Evolutionary conservation across 2,329 filamentous ascomycete species (phyloP).

Genomic region (Madurella fahalii): DNA sequence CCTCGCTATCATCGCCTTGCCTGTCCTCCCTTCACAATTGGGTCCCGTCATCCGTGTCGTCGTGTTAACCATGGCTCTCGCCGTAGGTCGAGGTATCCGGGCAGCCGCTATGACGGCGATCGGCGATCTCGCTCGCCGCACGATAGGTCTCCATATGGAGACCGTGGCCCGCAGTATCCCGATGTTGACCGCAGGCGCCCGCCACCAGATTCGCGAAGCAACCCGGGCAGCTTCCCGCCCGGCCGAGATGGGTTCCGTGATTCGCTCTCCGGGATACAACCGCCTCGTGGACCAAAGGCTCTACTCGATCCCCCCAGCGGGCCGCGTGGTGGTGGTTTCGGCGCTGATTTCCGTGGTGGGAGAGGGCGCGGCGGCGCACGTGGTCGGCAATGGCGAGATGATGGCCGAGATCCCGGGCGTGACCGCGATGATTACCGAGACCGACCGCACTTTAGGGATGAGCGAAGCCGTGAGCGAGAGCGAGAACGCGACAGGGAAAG

Average conservation of each 20-base stretch:
- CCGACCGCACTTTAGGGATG: slow-evolving; percentile 50
- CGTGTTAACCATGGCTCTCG: neutral
- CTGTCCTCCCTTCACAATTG: neutral
- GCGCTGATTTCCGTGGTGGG: slow-evolving; percentile 56
- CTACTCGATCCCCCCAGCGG: slow-evolving; percentile 66
- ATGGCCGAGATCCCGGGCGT: slow-evolving; percentile 59
- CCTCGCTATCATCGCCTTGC: neutral
- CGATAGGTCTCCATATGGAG: slow-evolving; percentile 64
- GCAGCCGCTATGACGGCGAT: slow-evolving; percentile 60
- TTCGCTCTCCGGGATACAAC: slow-evolving; percentile 57
- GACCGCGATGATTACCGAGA: slow-evolving; percentile 58
- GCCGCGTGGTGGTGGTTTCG: slow-evolving; percentile 63
- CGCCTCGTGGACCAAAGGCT: slow-evolving; percentile 78
- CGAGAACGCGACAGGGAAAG: slow-evolving; percentile 41
- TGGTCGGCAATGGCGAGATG: slow-evolving; percentile 57
- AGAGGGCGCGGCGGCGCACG: slow-evolving; percentile 51
- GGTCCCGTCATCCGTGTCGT: neutral
- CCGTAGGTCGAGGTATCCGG: slow-evolving; percentile 51
- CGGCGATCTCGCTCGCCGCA: slow-evolving; percentile 61
- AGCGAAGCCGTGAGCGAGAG: slow-evolving; percentile 56
- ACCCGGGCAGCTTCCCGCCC: slow-evolving; percentile 56
- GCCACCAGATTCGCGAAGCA: slow-evolving; percentile 54
- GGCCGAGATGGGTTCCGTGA: slow-evolving; percentile 57
- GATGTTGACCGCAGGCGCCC: slow-evolving; percentile 68
- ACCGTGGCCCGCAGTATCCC: slow-evolving; percentile 47